phyloP scores from a whole-genome alignment of 2,329 filamentous ascomycete genomes.

The Fusarium oligoseptatum region DNA sequence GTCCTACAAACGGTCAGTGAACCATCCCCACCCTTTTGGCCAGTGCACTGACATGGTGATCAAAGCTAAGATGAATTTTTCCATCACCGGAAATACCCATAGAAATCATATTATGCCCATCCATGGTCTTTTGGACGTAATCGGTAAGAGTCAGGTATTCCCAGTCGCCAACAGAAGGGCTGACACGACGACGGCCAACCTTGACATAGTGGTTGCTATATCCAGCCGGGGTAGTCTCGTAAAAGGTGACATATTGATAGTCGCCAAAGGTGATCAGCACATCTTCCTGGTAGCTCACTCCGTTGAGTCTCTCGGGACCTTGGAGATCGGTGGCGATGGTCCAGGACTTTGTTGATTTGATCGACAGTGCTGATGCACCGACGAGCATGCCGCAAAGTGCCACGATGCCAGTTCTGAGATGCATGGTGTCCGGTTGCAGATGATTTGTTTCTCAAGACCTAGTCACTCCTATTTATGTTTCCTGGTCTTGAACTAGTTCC shows the following conservation, averaged over 20 bases:
- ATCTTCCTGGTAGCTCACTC: slow-evolving; percentile 37
- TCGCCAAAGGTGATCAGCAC: slow-evolving; percentile 32
- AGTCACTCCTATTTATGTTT: neutral
- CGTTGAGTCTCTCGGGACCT: slow-evolving; percentile 32
- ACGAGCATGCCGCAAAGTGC: neutral
- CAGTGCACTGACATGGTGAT: slow-evolving; percentile 24
- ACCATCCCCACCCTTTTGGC: accelerated
- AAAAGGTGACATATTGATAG: slow-evolving; percentile 34
- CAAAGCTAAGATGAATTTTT: slow-evolving; percentile 36
- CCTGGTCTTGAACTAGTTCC: neutral
- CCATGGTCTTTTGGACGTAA: slow-evolving; percentile 34
- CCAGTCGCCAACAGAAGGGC: slow-evolving; percentile 12
- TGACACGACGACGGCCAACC: slow-evolving; percentile 20
- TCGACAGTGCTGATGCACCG: slow-evolving; percentile 2
- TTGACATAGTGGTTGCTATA: slow-evolving; percentile 30
- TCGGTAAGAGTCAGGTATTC: slow-evolving; percentile 27
- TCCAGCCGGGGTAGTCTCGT: slow-evolving; percentile 27
- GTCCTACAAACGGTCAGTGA: slow-evolving; percentile 15
- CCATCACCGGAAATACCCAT: slow-evolving; percentile 38
- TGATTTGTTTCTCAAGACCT: neutral
- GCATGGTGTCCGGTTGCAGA: neutral
- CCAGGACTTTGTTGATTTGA: slow-evolving; percentile 32
- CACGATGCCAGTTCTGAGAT: neutral
- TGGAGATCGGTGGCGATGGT: slow-evolving; percentile 31
- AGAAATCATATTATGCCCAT: slow-evolving; percentile 37